These are phyloP conservation scores for Pilobolus umbonatus DNA, from an alignment of 192 early-diverging fungal genomes.

Conservation along the genomic window DNA sequence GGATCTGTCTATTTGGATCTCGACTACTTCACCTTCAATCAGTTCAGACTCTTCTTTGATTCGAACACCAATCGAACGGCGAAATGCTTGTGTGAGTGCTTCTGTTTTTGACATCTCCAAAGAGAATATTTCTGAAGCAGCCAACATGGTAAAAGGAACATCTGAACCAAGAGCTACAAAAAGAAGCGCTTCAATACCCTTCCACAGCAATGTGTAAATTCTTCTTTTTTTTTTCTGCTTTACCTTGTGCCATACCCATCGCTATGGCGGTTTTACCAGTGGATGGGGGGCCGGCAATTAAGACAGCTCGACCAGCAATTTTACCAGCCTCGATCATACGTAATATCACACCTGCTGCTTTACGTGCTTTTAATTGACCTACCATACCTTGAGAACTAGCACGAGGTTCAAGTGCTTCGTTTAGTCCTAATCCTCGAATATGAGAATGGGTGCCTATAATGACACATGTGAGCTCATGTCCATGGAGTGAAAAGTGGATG, in stretches of 20 bases:
- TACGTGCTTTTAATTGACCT: conserved; percentile 90
- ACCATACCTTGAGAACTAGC: conserved; percentile 94
- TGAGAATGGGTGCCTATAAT: conserved; percentile 91
- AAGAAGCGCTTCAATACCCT: background rate
- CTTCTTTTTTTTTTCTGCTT: conserved; percentile 1
- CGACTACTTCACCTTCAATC: conserved; percentile 98
- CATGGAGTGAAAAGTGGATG: background rate
- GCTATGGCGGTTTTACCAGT: conserved; percentile 99
- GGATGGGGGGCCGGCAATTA: conserved; percentile 98
- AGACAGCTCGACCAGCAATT: conserved; percentile 92
- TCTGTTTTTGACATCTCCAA: conserved; percentile 99
- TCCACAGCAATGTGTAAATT: background rate
- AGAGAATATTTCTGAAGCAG: conserved; percentile 97
- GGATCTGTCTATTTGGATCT: conserved; percentile 94
- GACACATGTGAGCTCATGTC: background rate
- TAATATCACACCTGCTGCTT: conserved; percentile 94
- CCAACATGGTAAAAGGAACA: conserved; percentile 96
- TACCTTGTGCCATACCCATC: conserved; percentile 71
- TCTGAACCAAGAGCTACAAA: conserved; percentile 82
- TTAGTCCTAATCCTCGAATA: conserved; percentile 93
- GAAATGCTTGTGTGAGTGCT: conserved; percentile 95
- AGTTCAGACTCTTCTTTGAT: conserved; percentile 99
- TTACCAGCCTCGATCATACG: conserved; percentile 97
- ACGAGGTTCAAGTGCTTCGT: conserved; percentile 89
- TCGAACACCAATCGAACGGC: conserved; percentile 93